Base-by-base conservation (phyloP, 73 alveolate species). In the Urostyla sp. region DNA sequence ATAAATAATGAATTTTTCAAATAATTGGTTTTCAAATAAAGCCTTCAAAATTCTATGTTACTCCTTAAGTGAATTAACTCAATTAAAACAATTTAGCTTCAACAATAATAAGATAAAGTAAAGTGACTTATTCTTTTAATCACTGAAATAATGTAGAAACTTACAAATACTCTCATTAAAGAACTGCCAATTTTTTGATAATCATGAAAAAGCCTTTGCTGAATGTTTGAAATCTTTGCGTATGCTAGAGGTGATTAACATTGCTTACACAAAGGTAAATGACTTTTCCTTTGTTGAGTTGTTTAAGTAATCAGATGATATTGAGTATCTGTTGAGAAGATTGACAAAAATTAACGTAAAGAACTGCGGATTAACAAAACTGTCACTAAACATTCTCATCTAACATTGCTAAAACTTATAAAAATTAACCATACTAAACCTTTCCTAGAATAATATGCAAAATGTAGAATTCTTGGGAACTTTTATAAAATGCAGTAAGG, bases 1-100 rank as follows among this genome's bases (percentile, higher is more conserved):
- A 3, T 43, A 7, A 24, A n/a, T 60, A 5, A 43, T 63, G 16
- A 63, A 63, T 63, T 48, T 63, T 1, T 63, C 79, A 1, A 43
- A 57, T n/a, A 63, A 63, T 46, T 63, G 79, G 79, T 40, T 63
- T 18, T 63, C 79, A 10, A 20, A 35, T 43, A 63, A 60, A 63
- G 79, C 79, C 24, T 48, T 43, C 23, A 18, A 37, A 13, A 8
- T 63, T 43, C n/a, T 63, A 38, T 63, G n/a, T 32, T 13, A 4
- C 45, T 63, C 79, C 1, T 40, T 63, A 6, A 6, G 45, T 5
- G 44, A 43, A 15, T 38, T 63, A 4, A 11, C 26, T n/a, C 37
- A 63, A 45, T 23, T 63, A 15, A 63, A 63, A 23, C 61, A 63
- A 40, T 4, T 63, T 23, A 16, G 21, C 21, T 63, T 37, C 30